phyloP scores from a whole-genome alignment of 2,329 filamentous ascomycete genomes.

The Alternaria hordeiaustralica region DNA sequence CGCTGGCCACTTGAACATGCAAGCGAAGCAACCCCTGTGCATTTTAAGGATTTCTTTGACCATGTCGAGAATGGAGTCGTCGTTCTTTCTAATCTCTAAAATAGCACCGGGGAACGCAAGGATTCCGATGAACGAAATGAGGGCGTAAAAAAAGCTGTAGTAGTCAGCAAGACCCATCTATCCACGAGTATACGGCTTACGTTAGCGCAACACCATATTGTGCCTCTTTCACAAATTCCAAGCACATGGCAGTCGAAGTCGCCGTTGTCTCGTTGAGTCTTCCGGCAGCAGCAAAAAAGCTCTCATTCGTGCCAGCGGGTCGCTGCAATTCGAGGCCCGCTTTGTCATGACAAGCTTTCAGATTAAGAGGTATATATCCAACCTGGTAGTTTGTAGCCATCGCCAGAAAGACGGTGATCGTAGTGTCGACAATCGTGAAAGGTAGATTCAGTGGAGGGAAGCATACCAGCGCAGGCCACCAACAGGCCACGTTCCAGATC shows the following conservation, averaged over 20 bases:
- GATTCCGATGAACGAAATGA: slow-evolving; percentile 20
- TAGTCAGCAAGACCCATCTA: not conserved
- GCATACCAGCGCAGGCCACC: slow-evolving; percentile 3
- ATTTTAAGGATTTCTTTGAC: not conserved
- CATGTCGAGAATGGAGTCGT: not conserved
- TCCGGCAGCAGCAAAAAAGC: slow-evolving; percentile 35
- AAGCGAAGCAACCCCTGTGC: not conserved
- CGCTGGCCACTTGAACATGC: slow-evolving; percentile 1
- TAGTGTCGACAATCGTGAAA: slow-evolving; percentile 11
- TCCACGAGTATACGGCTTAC: slow-evolving; percentile 10
- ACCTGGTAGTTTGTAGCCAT: slow-evolving; percentile 13
- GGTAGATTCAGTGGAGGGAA: slow-evolving; percentile 15
- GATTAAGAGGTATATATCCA: slow-evolving; percentile 10
- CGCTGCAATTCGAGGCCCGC: not conserved
- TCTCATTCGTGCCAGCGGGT: slow-evolving; percentile 30
- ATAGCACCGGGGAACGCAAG: slow-evolving; percentile 7
- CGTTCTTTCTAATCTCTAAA: not conserved
- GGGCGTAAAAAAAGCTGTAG: slow-evolving; percentile 14
- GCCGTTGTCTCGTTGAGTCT: slow-evolving; percentile 28
- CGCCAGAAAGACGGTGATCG: slow-evolving; percentile 9
- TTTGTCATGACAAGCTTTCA: slow-evolving; percentile 1
- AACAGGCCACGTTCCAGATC: slow-evolving; percentile 9
- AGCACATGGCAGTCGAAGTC: slow-evolving; percentile 27
- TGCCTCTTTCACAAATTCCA: slow-evolving; percentile 30
- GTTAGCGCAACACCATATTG: slow-evolving; percentile 26